phyloP scores from a whole-genome alignment of 208 protist genomes.

The Acanthamoeba triangularis region DNA sequence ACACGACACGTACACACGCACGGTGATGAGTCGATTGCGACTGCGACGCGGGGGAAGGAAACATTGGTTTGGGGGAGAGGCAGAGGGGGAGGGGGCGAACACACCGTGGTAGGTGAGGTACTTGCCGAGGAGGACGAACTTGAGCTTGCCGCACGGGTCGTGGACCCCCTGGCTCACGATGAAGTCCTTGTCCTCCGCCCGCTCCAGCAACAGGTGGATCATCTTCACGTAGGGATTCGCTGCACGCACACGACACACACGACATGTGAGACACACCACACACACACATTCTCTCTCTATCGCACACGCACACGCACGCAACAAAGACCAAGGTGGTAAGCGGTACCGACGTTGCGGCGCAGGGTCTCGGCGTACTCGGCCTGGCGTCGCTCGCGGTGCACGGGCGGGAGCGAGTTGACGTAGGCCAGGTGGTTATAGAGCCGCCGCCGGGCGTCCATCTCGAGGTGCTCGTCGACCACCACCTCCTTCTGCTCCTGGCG shows the following conservation, averaged over 20 bases:
- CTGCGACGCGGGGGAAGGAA: too few species aligned
- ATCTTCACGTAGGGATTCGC: constrained; percentile 28
- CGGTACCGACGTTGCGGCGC: constrained; percentile 22
- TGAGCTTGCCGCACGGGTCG: constrained; percentile 31
- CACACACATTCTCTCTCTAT: too few species aligned
- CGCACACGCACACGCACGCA: background rate
- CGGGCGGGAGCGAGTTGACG: background rate
- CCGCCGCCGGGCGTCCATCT: background rate
- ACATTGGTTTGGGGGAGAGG: too few species aligned
- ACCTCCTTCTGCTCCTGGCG: constrained; percentile 19
- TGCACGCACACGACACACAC: background rate
- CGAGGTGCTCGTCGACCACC: background rate
- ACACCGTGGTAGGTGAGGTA: constrained; percentile 44
- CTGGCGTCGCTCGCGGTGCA: constrained; percentile 22
- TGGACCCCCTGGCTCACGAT: constrained; percentile 21
- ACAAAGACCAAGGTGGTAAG: background rate
- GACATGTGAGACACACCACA: too few species aligned
- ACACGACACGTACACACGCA: background rate
- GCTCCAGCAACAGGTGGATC: constrained; percentile 1
- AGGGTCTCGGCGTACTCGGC: constrained; percentile 28
- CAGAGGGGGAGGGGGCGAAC: too few species aligned
- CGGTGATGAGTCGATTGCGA: too few species aligned
- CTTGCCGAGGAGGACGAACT: constrained; percentile 7
- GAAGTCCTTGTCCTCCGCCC: background rate
- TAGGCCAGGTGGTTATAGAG: background rate